Evolutionary conservation across 2,329 filamentous ascomycete species (phyloP).

Genomic region (Scedosporium aurantiacum): DNA sequence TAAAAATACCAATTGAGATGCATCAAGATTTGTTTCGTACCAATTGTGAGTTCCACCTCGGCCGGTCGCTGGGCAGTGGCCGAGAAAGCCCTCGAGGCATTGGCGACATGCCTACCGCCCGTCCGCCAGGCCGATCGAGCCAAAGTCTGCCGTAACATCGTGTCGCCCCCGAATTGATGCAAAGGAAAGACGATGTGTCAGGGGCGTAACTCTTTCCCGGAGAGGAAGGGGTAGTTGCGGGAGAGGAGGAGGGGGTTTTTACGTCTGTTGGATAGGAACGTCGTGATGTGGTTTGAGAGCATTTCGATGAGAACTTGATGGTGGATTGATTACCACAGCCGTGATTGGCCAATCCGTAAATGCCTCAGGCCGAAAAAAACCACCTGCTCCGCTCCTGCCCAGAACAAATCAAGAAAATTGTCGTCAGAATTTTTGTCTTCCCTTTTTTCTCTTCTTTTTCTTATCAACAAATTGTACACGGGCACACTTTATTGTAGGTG

Average conservation of each 20-base stretch:
- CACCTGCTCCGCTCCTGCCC: not conserved
- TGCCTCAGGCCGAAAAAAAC: constrained; percentile 25
- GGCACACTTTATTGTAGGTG: constrained; percentile 63
- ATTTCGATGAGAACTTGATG: constrained; percentile 7
- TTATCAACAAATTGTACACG: constrained; percentile 45
- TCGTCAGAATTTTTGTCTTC: constrained; percentile 21
- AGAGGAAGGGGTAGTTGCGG: not conserved
- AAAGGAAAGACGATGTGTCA: constrained; percentile 17
- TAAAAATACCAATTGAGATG: constrained; percentile 18
- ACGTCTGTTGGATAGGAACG: constrained; percentile 4
- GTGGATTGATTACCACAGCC: constrained; percentile 21
- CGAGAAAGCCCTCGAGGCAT: constrained; percentile 68
- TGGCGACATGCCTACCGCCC: constrained; percentile 40
- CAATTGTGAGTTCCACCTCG: constrained; percentile 94
- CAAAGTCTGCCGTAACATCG: constrained; percentile 58
- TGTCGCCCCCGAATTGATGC: constrained; percentile 43
- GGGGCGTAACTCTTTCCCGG: constrained; percentile 1
- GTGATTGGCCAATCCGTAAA: constrained; percentile 26
- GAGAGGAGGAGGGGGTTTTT: not conserved
- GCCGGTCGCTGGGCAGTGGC: constrained; percentile 68
- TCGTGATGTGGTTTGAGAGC: constrained; percentile 8
- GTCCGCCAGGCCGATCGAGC: constrained; percentile 59
- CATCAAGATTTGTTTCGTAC: constrained; percentile 32
- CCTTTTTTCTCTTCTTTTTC: constrained; percentile 22
- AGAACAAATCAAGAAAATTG: constrained; percentile 8